phyloP scores from a whole-genome alignment of 179 eudicot species.

The Beta macrorhiza region DNA sequence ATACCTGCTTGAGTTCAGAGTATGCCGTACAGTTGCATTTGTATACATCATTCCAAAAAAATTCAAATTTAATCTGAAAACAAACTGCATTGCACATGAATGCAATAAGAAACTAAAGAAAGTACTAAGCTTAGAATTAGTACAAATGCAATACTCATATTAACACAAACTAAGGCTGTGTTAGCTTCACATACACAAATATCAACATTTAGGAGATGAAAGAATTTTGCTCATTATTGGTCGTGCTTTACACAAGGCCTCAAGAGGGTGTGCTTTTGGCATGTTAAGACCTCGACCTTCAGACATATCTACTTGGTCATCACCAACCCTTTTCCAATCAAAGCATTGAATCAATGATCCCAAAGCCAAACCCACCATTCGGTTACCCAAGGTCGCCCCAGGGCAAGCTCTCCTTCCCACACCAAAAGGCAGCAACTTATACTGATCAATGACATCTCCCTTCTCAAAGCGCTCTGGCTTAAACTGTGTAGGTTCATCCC shows the following conservation, averaged over 20 bases:
- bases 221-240: constrained; percentile 17
- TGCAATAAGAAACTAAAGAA: too few species aligned
- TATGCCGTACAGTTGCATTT: too few species aligned
- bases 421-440: constrained; percentile 56
- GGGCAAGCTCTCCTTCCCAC: constrained; percentile 64
- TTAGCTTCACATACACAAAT: not conserved
- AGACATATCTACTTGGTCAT: constrained; percentile 41
- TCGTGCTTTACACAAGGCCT: constrained; percentile 38
- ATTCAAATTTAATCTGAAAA: too few species aligned
- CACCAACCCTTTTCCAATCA: constrained; percentile 51
- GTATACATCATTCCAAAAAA: too few species aligned
- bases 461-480: constrained; percentile 55
- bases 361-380: constrained; percentile 50
- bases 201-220: not conserved
- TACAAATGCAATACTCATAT: too few species aligned
- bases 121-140: too few species aligned
- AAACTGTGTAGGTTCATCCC: constrained; percentile 53
- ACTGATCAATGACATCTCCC: constrained; percentile 22
- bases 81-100: too few species aligned
- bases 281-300: constrained; percentile 51
- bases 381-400: constrained; percentile 46
- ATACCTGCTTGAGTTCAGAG: too few species aligned
- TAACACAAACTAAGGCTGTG: too few species aligned
- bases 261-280: constrained; percentile 51
- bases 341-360: constrained; percentile 65